Evolutionary conservation across 495 filamentous ascomycete genomes (phyloP), one percentile per base, ranked within the genome.

Genomic region (Tuber indicum): DNA sequence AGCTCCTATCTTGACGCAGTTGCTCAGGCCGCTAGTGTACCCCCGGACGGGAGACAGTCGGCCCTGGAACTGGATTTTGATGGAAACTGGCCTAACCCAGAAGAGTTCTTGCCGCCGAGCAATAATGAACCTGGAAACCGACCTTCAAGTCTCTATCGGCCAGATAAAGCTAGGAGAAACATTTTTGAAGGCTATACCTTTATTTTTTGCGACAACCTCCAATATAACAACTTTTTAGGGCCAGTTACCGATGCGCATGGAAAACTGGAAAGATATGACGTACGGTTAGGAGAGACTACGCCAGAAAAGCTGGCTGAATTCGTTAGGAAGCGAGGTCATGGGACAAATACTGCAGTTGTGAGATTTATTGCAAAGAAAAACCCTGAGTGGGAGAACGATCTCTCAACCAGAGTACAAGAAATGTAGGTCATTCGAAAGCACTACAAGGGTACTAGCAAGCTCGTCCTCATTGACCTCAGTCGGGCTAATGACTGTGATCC

Each of bases 151-250:
- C 86, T 89, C 21, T 95, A 96, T 82, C 86, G 87, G 16, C 94
- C 96, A 0, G 88, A 94, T 74, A 83, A 88, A 0, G 82, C 85
- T 8, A 87, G 96, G 26, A 84, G 87, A 21, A 90, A 90, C 66
- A 85, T 99, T 14, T 98, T 99, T 77, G 89, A 93, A 43, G 93
- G 92, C 32, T 96, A 93, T 75, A 94, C 91, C 0, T 97, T 98
- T 82, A 86, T 99, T 32, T 97, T 98, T 77, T 92, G 93, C 46
- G 91, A 95, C 74, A 82, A 87, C 62, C 85, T 84, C n/a, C 96
- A 98, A 81, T 94, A 91, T 82, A 90, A 94, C 3, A 92, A 88
- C 80, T 85, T 99, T 2, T 86, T 91, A 32, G 87, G 88, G 0
- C 88, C 91, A 0, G 92, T 99, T 73, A 91, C 89, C 3, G 90